Conservation (phyloP, 192 early-diverging fungal genomes). For the Globomyces pollinis-pini region DNA sequence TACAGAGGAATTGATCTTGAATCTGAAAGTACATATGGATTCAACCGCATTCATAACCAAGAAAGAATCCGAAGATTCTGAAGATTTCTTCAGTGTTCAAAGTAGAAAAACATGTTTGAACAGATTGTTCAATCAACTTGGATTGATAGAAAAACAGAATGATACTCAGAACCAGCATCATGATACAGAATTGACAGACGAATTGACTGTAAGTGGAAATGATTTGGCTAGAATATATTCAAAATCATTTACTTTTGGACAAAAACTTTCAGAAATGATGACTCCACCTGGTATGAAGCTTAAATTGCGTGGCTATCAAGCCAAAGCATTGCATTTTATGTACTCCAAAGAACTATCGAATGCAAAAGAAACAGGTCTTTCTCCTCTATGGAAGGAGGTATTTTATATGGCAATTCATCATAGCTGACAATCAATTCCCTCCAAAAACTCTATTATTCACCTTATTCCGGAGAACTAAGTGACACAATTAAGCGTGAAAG, state of each 20-base stretch:
- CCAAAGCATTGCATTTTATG: constrained; percentile 16
- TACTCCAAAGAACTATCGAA: constrained; percentile 9
- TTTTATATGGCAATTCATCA: not conserved
- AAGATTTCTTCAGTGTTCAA: not conserved
- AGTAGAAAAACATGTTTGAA: not conserved
- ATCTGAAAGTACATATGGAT: not conserved
- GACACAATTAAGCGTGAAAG: constrained; percentile 12
- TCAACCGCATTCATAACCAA: not conserved
- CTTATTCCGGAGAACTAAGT: constrained; percentile 28
- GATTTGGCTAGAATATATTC: constrained; percentile 17
- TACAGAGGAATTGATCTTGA: not conserved
- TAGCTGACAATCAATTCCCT: not conserved
- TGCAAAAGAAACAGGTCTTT: not conserved
- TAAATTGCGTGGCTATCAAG: constrained; percentile 22
- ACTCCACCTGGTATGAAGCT: constrained; percentile 14
- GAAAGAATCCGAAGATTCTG: no score
- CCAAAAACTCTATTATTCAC: constrained; percentile 20
- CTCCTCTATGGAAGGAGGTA: constrained; percentile 16
- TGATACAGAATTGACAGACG: not conserved
- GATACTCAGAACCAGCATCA: no score
- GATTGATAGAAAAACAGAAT: no score
- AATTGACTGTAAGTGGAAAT: constrained; percentile 7
- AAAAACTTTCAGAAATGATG: constrained; percentile 12
- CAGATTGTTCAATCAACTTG: not conserved
- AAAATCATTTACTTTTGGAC: constrained; percentile 17